Conservation (phyloP, 768 basidiomycete genomes). For the Boletus sensibilis region DNA sequence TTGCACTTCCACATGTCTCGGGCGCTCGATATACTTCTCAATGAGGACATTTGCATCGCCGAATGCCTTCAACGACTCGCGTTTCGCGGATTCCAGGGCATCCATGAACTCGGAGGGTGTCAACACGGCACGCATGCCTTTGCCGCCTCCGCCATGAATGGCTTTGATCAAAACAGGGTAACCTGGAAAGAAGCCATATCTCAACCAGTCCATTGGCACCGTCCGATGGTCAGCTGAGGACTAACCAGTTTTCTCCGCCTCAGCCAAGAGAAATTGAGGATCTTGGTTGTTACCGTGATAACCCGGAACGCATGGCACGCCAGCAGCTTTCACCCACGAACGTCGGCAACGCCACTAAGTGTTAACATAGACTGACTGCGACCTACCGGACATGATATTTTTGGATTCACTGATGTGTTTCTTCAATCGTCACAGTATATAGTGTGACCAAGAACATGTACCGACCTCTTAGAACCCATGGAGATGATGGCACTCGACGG, state of each 20-base stretch:
- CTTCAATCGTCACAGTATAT: not conserved
- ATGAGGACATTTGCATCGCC: conserved; percentile 84
- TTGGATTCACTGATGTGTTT: conserved; percentile 74
- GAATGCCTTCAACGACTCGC: conserved; percentile 86
- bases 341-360: not conserved
- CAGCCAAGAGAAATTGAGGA: conserved; percentile 60
- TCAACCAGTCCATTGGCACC: not conserved
- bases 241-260: conserved; percentile 70
- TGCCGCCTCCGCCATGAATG: conserved; percentile 94
- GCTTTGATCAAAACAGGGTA: conserved; percentile 96
- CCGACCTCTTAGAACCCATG: conserved; percentile 94
- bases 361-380: not conserved
- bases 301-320: conserved; percentile 91
- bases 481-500: conserved; percentile 83
- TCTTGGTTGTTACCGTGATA: conserved; percentile 88
- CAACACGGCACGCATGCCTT: conserved; percentile 87
- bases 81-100: conserved; percentile 80
- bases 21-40: conserved; percentile 84
- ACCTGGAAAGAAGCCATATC: conserved; percentile 39
- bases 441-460: not conserved
- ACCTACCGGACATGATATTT: conserved; percentile 83
- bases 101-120: conserved; percentile 71
- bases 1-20: conserved; percentile 92
- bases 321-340: conserved; percentile 56
- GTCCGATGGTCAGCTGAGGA: not conserved